A percentile compares a stretch with the other conserved stretches of the same genome.
Evolutionary conservation across 169 alveolate species (phyloP).

Genomic region (Eimeria praecox): DNA sequence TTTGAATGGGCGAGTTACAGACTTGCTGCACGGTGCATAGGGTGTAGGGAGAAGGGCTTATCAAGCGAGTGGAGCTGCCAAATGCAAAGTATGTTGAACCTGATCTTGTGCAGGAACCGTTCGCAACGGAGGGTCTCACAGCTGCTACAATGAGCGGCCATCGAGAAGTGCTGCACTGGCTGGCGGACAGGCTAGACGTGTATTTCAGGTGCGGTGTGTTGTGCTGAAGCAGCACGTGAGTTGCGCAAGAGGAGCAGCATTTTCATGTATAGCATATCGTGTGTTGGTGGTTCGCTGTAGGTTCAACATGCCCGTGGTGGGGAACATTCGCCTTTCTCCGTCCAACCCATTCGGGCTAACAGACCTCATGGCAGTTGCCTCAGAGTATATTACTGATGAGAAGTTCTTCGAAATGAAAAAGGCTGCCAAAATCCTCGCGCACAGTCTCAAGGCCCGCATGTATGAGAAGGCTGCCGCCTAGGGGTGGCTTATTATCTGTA

Average conservation of each 20-base stretch:
- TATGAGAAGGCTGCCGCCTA: not conserved
- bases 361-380: not conserved
- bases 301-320: slow-evolving; percentile 38
- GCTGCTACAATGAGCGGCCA: slow-evolving; percentile 38
- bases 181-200: slow-evolving; percentile 59
- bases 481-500: not conserved
- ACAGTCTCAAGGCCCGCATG: not conserved
- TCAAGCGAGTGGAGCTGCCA: not conserved
- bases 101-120: slow-evolving; percentile 33
- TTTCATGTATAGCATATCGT: not conserved
- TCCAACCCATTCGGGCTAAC: not conserved
- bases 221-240: not conserved
- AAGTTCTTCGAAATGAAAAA: slow-evolving; percentile 59
- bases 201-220: slow-evolving; percentile 53
- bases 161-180: slow-evolving; percentile 76
- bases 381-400: slow-evolving; percentile 57
- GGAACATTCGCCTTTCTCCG: slow-evolving; percentile 11
- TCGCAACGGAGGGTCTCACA: slow-evolving; percentile 40
- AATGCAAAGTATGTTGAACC: not conserved
- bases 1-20: not conserved
- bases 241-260: not conserved
- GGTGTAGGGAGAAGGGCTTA: not conserved
- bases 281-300: not conserved
- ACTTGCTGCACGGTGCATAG: not conserved
- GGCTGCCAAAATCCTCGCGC: slow-evolving; percentile 47